Percentiles rank a stretch among this genome's conserved stretches.
Evolutionary conservation across 768 basidiomycete genomes (phyloP).

Genomic region (Pisolithus albus): DNA sequence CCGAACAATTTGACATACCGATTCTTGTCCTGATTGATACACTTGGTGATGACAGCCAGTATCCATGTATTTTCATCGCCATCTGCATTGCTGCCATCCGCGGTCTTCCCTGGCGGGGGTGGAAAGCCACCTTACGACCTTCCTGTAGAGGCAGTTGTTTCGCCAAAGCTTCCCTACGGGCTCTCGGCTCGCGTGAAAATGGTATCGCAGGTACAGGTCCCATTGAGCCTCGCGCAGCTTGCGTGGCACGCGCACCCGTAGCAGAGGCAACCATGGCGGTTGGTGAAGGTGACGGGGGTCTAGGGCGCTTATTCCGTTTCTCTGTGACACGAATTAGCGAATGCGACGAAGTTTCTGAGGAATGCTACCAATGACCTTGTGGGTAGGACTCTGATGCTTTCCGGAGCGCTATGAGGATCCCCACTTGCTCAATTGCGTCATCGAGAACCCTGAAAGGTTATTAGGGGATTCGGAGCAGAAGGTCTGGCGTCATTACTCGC

Average conservation of each 20-base stretch:
- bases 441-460: conserved; percentile 53
- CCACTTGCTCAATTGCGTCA: conserved; percentile 61
- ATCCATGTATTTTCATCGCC: conserved; percentile 61
- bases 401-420: conserved; percentile 64
- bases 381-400: conserved; percentile 56
- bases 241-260: conserved; percentile 13
- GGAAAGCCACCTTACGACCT: conserved; percentile 78
- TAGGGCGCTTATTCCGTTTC: conserved; percentile 72
- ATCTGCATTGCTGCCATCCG: conserved; percentile 44
- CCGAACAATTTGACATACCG: conserved; percentile 33
- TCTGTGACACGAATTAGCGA: conserved; percentile 32
- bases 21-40: conserved; percentile 66
- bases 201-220: conserved; percentile 45
- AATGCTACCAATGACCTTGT: conserved; percentile 40
- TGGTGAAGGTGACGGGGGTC: conserved; percentile 60
- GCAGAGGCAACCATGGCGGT: conserved; percentile 39
- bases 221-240: conserved; percentile 44
- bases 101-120: conserved; percentile 55
- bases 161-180: conserved; percentile 53
- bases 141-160: conserved; percentile 63
- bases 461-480: conserved; percentile 7
- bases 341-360: background rate
- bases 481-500: conserved; percentile 33
- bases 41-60: conserved; percentile 65
- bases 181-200: conserved; percentile 60